Evolutionary conservation across 768 basidiomycete genomes (phyloP), one percentile per base, ranked within the genome.

Genomic region (Trametes elegans): DNA sequence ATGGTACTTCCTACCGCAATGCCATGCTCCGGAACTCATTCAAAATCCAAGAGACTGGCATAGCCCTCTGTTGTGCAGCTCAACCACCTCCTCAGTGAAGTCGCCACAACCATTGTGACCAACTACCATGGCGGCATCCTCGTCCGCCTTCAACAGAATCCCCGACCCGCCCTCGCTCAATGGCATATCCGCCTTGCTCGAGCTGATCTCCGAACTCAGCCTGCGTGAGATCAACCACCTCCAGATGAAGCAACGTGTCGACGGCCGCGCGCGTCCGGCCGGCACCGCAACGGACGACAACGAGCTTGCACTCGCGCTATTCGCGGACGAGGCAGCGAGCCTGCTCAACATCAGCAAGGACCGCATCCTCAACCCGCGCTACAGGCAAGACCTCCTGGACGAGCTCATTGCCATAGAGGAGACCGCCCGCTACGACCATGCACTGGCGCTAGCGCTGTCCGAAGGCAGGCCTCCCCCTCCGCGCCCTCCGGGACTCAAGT

Each of bases 341-440:
- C 52, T 64, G 8, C 49, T 66, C 7, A 46, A 46, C 45, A 16
- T 46, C 29, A 21, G 29, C 29, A 34, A 23, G 45, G 45, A 46
- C 29, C 29, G 26, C 45, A 3, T 9, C 29, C 13, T 10, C n/a
- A 44, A 21, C 3, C 39, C 18, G 7, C 21, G 16, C 16, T 13
- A 26, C 24, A 10, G 41, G 18, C 9, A 57, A 29, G 35, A 54
- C 16, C 49, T 66, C 1, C 16, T 63, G 13, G 62, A 62, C 6
- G 62, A 62, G 45, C 51, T 66, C 11, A 26, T 54, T n/a, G 59
- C 50, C 7, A 42, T 58, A 39, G 64, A 66, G 41, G 62, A 63
- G 28, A 55, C 45, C 19, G 62, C 62, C 0, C 53, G 58, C 16
- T 60, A 59, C 26, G 64, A 66, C 38, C 62, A 48, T 10, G 44